phyloP scores from a whole-genome alignment of 2,329 filamentous ascomycete genomes.

The Aspergillus sp. region DNA sequence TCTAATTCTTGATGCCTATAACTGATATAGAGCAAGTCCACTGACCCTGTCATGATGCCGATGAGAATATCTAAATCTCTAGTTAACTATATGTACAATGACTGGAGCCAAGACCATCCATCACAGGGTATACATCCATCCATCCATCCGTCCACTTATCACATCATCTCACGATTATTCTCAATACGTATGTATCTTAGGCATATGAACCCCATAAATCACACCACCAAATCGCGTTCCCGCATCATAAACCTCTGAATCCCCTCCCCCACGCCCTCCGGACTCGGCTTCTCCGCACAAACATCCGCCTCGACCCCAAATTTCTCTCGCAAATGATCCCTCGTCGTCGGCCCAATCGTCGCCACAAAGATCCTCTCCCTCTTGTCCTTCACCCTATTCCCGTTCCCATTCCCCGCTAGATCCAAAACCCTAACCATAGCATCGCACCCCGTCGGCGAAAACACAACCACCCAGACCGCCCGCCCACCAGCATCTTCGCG shows the following conservation, averaged over 20 bases:
- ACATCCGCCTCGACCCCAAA: conserved; percentile 49
- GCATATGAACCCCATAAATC: neutral
- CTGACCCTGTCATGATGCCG: too few relatives aligned
- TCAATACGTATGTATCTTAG: conserved; percentile 4
- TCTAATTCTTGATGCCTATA: too few relatives aligned
- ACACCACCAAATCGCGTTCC: conserved; percentile 1
- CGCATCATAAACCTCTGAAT: conserved; percentile 55
- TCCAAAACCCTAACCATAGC: conserved; percentile 58
- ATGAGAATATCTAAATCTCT: too few relatives aligned
- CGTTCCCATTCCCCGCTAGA: conserved; percentile 7
- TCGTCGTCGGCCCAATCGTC: conserved; percentile 92
- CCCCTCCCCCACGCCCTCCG: conserved; percentile 71
- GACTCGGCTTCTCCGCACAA: conserved; percentile 79
- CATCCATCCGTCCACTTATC: too few relatives aligned
- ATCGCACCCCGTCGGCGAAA: conserved; percentile 62
- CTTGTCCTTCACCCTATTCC: neutral
- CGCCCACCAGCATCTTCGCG: conserved; percentile 32
- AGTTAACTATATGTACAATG: too few relatives aligned
- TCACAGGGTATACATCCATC: too few relatives aligned
- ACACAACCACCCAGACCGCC: conserved; percentile 47
- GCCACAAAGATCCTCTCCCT: conserved; percentile 58
- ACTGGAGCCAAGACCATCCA: too few relatives aligned
- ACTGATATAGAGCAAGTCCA: too few relatives aligned
- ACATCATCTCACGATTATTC: too few relatives aligned
- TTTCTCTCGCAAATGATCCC: conserved; percentile 61